These are phyloP conservation scores for Aspergillus latus DNA, from an alignment of 2,329 filamentous ascomycete species.

Conservation along the genomic window DNA sequence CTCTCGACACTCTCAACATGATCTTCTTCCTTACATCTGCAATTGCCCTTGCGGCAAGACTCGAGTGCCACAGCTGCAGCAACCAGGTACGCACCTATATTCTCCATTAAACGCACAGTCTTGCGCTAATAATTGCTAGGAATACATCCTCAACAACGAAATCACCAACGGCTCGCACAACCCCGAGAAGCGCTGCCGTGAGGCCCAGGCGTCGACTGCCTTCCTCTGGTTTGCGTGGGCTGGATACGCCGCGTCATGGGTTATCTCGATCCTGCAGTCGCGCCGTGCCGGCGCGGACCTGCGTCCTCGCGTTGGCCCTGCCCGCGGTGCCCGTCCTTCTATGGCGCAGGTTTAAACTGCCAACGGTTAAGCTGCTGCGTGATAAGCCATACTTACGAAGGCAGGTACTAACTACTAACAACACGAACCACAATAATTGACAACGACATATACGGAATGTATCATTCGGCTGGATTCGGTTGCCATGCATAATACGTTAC, in stretches of 20 bases:
- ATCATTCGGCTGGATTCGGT: conserved; percentile 6
- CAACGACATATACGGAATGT: neutral
- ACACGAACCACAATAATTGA: neutral
- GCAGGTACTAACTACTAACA: neutral
- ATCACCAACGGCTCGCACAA: conserved; percentile 46
- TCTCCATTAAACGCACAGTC: neutral
- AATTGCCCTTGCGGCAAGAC: conserved; percentile 50
- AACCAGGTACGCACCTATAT: conserved; percentile 42
- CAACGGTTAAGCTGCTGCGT: neutral
- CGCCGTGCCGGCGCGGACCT: conserved; percentile 36
- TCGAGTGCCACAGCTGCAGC: conserved; percentile 47
- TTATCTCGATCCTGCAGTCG: conserved; percentile 41
- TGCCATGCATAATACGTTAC: neutral
- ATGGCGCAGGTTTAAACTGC: conserved; percentile 48
- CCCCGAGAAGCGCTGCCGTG: conserved; percentile 46
- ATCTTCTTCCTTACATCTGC: conserved; percentile 51
- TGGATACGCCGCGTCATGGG: conserved; percentile 43
- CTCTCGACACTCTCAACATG: conserved; percentile 48
- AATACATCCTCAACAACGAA: conserved; percentile 44
- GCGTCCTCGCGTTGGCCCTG: conserved; percentile 33
- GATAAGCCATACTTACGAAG: neutral
- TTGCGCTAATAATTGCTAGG: neutral
- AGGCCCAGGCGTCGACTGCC: conserved; percentile 51
- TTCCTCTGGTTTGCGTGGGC: conserved; percentile 55
- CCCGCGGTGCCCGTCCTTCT: conserved; percentile 37